Conservation (phyloP, 768 basidiomycete genomes). For the Mycena venus region DNA sequence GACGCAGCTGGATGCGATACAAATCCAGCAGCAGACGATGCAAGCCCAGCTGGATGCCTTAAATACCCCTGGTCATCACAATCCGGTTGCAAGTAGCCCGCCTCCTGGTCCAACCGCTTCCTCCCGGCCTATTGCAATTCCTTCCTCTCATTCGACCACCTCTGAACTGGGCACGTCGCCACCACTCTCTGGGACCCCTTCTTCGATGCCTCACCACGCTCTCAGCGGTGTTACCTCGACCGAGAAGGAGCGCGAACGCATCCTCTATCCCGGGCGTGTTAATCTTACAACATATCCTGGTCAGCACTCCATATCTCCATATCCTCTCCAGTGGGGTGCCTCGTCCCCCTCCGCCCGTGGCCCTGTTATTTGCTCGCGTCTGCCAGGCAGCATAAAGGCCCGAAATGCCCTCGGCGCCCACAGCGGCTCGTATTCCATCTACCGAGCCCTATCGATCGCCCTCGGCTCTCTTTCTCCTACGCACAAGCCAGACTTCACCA, state of each 20-base stretch:
- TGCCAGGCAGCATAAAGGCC: conserved; percentile 85
- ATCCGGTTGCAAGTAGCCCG: neutral
- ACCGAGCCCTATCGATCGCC: conserved; percentile 92
- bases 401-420: conserved; percentile 97
- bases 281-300: conserved; percentile 94
- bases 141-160: conserved; percentile 2
- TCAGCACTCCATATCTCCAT: conserved; percentile 89
- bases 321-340: conserved; percentile 87
- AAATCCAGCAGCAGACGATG: conserved; percentile 81
- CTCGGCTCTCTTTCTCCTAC: conserved; percentile 85
- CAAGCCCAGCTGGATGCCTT: conserved; percentile 77
- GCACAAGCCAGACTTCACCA: conserved; percentile 85
- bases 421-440: conserved; percentile 94
- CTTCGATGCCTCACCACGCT: conserved; percentile 37
- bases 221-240: conserved; percentile 28
- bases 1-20: conserved; percentile 76
- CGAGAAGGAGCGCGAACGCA: conserved; percentile 80
- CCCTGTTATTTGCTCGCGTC: conserved; percentile 90
- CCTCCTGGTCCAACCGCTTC: neutral
- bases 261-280: conserved; percentile 86
- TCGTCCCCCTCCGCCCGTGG: conserved; percentile 75
- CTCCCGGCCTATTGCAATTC: conserved; percentile 23
- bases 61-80: neutral
- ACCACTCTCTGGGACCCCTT: conserved; percentile 17
- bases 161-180: conserved; percentile 21